These are phyloP conservation scores for Wickerhamomyces strasburgensis DNA, from an alignment of 805 yeast genomes.

Conservation along the genomic window DNA sequence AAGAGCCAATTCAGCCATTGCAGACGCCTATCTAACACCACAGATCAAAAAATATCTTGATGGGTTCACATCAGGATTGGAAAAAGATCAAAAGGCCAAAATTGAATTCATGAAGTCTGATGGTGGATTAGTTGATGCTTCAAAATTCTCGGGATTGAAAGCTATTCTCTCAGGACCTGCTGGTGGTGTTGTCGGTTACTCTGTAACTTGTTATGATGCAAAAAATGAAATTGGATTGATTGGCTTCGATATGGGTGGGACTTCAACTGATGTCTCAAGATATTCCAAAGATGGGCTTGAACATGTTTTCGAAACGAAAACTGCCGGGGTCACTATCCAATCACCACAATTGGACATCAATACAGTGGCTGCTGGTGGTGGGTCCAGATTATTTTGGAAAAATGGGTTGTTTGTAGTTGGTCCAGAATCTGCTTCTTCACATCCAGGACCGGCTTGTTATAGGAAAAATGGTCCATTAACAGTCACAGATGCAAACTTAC, in stretches of 20 bases:
- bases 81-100: constrained; percentile 36
- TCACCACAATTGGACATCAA: constrained; percentile 80
- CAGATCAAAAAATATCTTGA: constrained; percentile 60
- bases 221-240: constrained; percentile 56
- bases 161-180: constrained; percentile 96
- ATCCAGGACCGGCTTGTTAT: constrained; percentile 88
- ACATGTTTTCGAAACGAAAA: constrained; percentile 77
- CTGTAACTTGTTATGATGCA: constrained; percentile 68
- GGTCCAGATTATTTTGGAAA: constrained; percentile 60
- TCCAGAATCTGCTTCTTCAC: constrained; percentile 82
- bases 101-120: constrained; percentile 94
- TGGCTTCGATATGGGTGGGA: constrained; percentile 91
- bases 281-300: constrained; percentile 61
- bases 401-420: constrained; percentile 78
- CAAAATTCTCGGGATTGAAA: constrained; percentile 76
- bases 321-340: constrained; percentile 79
- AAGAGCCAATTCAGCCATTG: constrained; percentile 72
- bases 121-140: constrained; percentile 88
- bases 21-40: constrained; percentile 82
- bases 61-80: constrained; percentile 58
- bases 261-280: constrained; percentile 81
- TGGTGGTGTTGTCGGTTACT: constrained; percentile 94
- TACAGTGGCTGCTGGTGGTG: constrained; percentile 86
- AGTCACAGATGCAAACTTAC: constrained; percentile 78
- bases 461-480: constrained; percentile 82